Evolutionary conservation across 208 protist species (phyloP), one percentile per base, ranked within the genome.

Genomic region (Trichomonas gallinae): DNA sequence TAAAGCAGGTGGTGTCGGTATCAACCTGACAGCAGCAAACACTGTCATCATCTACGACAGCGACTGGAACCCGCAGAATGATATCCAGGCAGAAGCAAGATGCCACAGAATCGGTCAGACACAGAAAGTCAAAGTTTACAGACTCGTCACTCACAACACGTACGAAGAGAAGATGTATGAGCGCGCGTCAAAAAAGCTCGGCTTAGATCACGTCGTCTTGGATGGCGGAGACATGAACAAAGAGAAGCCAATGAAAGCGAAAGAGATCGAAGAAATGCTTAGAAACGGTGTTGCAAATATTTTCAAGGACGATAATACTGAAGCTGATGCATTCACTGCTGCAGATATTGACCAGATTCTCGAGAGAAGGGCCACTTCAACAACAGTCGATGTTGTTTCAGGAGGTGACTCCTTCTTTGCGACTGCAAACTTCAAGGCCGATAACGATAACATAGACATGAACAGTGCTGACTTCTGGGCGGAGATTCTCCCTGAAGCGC

Each of bases 41-140:
- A 98, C 98, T 31, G 98, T 98, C 42, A 98, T 98, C 83, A 98
- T 98, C 40, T 98, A 98, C 63, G 98, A 98, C 96, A 97, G 96
- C 42, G 98, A 99, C 97, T 99, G 98, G 98, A 99, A 99, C 97
- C 99, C 99, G n/a, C 99, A 99, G 97, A 98, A 99, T 48, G 99
- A 99, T 97, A 97, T 99, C 15, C 99, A 99, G 97, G 99, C 99
- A 23, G 98, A 98, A 58, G 98, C 99, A 51, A 97, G 99, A 17
- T 98, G 98, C 11, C 99, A 99, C 97, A 98, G 99, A 96, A 99
- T 99, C 81, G 99, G 99, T 0, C 99, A 99, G 97, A 99, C 97
- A 10, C 98, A 98, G 26, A 72, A 96, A n/a, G 99, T 99, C 44
- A 98, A 98, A 58, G 98, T 99, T 10, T 98, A 99, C 96, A 98